Evolutionary conservation across 2,329 filamentous ascomycete species (phyloP), one percentile per base, ranked within the genome.

Genomic region (Cercospora sp.): DNA sequence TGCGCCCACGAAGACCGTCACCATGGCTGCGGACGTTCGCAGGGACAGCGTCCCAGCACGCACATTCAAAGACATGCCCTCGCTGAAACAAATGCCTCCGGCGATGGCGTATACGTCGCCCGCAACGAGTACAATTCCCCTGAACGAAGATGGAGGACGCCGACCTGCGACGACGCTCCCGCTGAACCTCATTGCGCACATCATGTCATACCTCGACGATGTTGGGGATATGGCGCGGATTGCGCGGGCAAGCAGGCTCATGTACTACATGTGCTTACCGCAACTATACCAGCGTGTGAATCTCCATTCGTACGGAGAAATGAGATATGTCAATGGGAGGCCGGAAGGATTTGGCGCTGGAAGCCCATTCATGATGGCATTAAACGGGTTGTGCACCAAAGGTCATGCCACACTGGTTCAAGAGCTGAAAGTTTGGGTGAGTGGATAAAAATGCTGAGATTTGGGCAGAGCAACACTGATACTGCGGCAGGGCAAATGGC

Each of bases 231-330:
- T 89, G 28, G 86, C 87, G 34, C 82, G 86, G 68, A 77, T 88
- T 63, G 88, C 86, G 70, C 83, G 86, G 66, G 88, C 87, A 62
- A 88, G 85, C 69, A 83, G 86, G 13, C 82, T 89, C 49, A 82
- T 89, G 72, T 87, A 89, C 72, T 90, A 89, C 79, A 89, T 90
- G 86, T 82, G 85, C 37, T 80, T 89, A 2, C 87, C 88, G 21
- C 86, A 85, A 66, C 83, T 90, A 49, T 90, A 89, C 77, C 82
- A 83, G 75, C 78, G 80, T 37, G 83, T 89, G 63, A 84, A 81
- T 5, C 79, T 90, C 37, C 85, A 81, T 64, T 87, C 86, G 7
- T 88, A 89, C 75, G 80, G 84, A 61, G 83, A 85, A 45, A 86
- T 89, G 30, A 85, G 87, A 61, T 89, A 88, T 74, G 80, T 83